Percentiles rank a stretch among this genome's conserved stretches.
Evolutionary conservation across 164 flowering plant genomes (phyloP).

Genomic region (Hamamelis virginiana): DNA sequence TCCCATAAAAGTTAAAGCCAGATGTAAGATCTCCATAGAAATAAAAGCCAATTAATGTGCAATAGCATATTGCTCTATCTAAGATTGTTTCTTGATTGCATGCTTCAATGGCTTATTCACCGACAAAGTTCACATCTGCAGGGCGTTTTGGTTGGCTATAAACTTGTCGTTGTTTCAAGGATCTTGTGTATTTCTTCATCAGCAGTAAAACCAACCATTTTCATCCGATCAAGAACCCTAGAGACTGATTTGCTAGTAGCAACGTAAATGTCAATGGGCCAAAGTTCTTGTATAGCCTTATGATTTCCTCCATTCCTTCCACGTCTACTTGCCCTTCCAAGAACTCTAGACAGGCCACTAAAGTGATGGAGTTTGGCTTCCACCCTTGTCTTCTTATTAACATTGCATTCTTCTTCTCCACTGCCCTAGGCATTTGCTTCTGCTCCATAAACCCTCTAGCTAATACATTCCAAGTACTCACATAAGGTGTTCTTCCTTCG

Average conservation of each 20-base stretch:
- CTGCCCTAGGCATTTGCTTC: conserved; percentile 18
- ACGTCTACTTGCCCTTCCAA: conserved; percentile 17
- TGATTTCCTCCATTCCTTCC: conserved; percentile 13
- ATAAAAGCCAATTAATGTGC: too few relatives aligned
- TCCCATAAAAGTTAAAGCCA: not conserved
- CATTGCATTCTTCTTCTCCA: conserved; percentile 22
- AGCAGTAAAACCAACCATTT: conserved; percentile 19
- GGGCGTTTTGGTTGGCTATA: not conserved
- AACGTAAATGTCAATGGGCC: conserved; percentile 17
- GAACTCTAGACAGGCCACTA: conserved; percentile 20
- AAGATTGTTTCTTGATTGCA: not conserved
- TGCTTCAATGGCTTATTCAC: not conserved
- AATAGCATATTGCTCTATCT: not conserved
- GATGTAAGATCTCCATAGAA: not conserved
- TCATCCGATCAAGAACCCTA: conserved; percentile 19
- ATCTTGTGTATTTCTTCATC: conserved; percentile 24
- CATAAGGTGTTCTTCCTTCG: conserved; percentile 15
- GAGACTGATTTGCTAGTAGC: conserved; percentile 13
- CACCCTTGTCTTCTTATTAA: not conserved
- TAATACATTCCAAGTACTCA: conserved; percentile 21
- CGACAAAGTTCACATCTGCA: not conserved
- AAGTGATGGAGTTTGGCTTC: conserved; percentile 3
- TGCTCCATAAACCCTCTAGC: conserved; percentile 12
- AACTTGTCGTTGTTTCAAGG: not conserved
- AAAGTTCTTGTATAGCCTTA: conserved; percentile 7